These are phyloP conservation scores for Adenanthera pavonina DNA, from an alignment of 306 rosid species.

Conservation along the genomic window DNA sequence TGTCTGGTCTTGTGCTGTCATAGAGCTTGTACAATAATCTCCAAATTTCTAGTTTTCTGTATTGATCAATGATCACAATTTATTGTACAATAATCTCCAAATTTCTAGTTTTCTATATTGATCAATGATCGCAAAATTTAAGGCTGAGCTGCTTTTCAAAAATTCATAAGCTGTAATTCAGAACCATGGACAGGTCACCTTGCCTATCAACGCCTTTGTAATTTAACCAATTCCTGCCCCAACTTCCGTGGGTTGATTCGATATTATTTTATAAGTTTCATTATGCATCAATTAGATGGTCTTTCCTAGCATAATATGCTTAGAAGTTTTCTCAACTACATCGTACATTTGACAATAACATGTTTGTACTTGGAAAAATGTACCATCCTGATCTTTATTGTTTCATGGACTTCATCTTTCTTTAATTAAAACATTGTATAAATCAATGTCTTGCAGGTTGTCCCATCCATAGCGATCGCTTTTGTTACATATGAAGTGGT, in stretches of 20 bases:
- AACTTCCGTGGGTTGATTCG: slow-evolving; percentile 2
- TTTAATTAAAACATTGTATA: slow-evolving; percentile 19
- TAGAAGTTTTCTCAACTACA: background rate
- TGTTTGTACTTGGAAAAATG: background rate
- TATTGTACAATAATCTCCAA: slow-evolving; percentile 12
- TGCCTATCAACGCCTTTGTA: background rate
- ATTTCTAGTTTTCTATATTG: background rate
- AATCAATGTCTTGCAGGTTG: slow-evolving; percentile 73
- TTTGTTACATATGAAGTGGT: slow-evolving; percentile 92
- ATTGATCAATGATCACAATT: background rate
- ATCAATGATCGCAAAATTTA: background rate
- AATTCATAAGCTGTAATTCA: background rate
- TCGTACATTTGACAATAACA: slow-evolving; percentile 8
- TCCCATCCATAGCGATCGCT: slow-evolving; percentile 94
- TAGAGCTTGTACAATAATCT: slow-evolving; percentile 13
- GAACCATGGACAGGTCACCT: slow-evolving; percentile 12
- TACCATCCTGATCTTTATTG: slow-evolving; percentile 4
- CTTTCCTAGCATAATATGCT: background rate
- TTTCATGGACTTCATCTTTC: slow-evolving; percentile 15
- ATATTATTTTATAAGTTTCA: background rate
- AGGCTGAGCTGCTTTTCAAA: background rate
- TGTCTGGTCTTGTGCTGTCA: background rate
- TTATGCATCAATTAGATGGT: background rate
- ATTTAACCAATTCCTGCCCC: background rate
- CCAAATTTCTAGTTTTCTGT: slow-evolving; percentile 4